phyloP scores from a whole-genome alignment of 2,329 filamentous ascomycete species.

The Nigrospora sphaerica region DNA sequence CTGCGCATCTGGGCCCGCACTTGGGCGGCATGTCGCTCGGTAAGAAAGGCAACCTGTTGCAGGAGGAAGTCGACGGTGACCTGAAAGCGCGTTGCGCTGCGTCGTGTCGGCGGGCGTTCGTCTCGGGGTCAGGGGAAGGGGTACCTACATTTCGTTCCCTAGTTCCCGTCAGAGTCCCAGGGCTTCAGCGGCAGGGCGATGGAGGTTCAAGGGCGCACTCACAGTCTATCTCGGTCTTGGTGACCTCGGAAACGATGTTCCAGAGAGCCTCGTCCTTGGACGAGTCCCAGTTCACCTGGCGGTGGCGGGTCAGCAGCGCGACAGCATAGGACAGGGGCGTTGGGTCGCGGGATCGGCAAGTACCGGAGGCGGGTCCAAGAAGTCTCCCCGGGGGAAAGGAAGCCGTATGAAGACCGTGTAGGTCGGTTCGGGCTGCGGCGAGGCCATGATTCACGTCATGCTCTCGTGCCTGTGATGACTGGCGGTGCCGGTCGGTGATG shows the following conservation, averaged over 20 bases:
- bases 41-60: constrained; percentile 89
- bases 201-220: constrained; percentile 17
- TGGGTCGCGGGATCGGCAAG: constrained; percentile 1
- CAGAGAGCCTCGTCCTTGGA: constrained; percentile 83
- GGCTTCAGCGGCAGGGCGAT: too few relatives aligned
- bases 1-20: constrained; percentile 86
- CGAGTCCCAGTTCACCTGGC: constrained; percentile 78
- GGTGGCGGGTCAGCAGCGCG: not conserved
- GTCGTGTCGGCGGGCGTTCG: constrained; percentile 13
- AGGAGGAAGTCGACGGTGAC: constrained; percentile 84
- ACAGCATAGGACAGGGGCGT: too few relatives aligned
- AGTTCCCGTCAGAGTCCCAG: not conserved
- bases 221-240: constrained; percentile 86
- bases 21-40: constrained; percentile 83
- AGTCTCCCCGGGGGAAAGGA: constrained; percentile 81
- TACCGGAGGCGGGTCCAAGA: constrained; percentile 84
- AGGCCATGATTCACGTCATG: constrained; percentile 11
- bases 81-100: constrained; percentile 67
- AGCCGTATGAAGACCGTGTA: constrained; percentile 81
- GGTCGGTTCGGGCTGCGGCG: constrained; percentile 37
- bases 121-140: constrained; percentile 4
- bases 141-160: constrained; percentile 71
- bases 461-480: too few relatives aligned
- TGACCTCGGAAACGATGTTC: constrained; percentile 78
- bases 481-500: too few relatives aligned